Evolutionary conservation across 345 rosid species (phyloP), one percentile per base, ranked within the genome.

Genomic region (Citrus mangshanensis): DNA sequence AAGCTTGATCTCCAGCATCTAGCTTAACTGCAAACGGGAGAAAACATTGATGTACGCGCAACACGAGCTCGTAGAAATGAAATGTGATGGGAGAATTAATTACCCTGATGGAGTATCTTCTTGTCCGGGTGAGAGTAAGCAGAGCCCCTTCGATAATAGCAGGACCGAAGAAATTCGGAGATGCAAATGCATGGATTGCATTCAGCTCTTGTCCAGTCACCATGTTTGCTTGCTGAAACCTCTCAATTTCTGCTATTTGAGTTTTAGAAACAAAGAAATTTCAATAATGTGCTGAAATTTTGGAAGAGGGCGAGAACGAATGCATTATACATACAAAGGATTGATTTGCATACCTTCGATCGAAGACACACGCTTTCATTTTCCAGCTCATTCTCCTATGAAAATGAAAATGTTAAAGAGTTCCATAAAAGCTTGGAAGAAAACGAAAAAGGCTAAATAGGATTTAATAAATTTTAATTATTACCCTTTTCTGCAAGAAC

Each of bases 241-340:
- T 93, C 88, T 94, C 99, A 7, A 93, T 81, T 81, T 96, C 98
- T 58, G 93, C 91, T 68, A 93, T 88, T 98, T 96, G 87, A 60
- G 70, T 4, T 25, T 46, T 21, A 51, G 21, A 51, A 51, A 3
- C 34, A 32, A 32, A 32, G 34, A 32, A 32, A 32, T 32, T 32
- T 32, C 34, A 32, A 34, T 42, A 42, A 3, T 14, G 12, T 18
- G 1, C 22, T 4, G 21, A 51, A 16, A 51, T 16, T 51, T 51
- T 14, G 0, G 21, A 16, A 51, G 56, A 3, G 5, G 55, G 55
- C 21, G 14, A 42, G 3, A 51, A 34, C 56, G 18, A 51, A 51
- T 42, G 4, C 51, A 16, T 16, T 51, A 14, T 51, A 4, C 56
- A 18, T 51, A 12, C 51, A 1, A 42, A 42, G 16, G 22, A 51